Percentiles rank a stretch among this genome's conserved stretches.
These are phyloP conservation scores for Diaporthe capsici DNA, from an alignment of 2,329 filamentous ascomycete species.

Conservation along the genomic window DNA sequence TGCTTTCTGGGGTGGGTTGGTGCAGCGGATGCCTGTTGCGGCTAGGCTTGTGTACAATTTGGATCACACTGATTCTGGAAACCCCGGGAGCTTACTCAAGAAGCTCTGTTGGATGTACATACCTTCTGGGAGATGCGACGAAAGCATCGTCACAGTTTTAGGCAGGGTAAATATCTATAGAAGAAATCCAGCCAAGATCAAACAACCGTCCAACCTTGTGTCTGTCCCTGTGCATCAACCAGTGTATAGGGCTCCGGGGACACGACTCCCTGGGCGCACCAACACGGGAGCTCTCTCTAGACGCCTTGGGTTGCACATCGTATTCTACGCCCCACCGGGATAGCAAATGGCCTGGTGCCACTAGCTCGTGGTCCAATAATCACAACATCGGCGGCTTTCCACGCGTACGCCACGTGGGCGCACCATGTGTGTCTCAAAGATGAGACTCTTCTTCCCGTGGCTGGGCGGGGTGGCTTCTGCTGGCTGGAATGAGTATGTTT, in stretches of 20 bases:
- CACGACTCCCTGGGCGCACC: neutral
- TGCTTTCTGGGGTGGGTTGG: slow-evolving; percentile 11
- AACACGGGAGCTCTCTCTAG: neutral
- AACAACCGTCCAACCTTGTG: neutral
- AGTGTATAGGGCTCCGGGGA: neutral
- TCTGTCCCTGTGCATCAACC: neutral
- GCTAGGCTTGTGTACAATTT: slow-evolving; percentile 31
- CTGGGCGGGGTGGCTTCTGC: neutral
- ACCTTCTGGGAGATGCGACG: slow-evolving; percentile 4
- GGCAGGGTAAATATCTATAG: slow-evolving; percentile 40
- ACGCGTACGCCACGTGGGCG: slow-evolving; percentile 31
- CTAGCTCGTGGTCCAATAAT: neutral
- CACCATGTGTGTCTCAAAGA: slow-evolving; percentile 11
- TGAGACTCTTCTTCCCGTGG: slow-evolving; percentile 5
- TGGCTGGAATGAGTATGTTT: slow-evolving; percentile 2
- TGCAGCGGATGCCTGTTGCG: slow-evolving; percentile 3
- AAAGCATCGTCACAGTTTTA: slow-evolving; percentile 7
- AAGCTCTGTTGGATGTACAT: slow-evolving; percentile 38
- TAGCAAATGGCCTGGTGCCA: neutral
- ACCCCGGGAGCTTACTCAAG: slow-evolving; percentile 13
- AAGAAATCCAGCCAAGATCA: slow-evolving; percentile 35
- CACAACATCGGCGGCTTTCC: neutral
- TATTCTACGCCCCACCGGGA: neutral
- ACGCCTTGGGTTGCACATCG: neutral
- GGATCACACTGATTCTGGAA: slow-evolving; percentile 26